phyloP scores from a whole-genome alignment of 495 filamentous ascomycete genomes.

The Annulohypoxylon stygium region DNA sequence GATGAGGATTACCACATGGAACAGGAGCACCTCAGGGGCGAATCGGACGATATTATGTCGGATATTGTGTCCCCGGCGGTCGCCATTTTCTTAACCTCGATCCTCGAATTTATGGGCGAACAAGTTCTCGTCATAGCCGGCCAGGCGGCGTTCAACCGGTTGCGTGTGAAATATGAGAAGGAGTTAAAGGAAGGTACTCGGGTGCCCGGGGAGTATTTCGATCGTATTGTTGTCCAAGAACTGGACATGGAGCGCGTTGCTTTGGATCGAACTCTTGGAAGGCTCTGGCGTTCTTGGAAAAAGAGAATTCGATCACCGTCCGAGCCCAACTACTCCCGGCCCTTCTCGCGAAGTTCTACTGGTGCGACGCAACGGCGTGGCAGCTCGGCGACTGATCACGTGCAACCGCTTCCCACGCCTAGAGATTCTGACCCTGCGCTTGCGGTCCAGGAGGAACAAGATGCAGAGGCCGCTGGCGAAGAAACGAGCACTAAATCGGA shows the following conservation, averaged over 20 bases:
- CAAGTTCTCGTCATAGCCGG: slow-evolving; percentile 89
- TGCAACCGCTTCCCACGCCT: slow-evolving; percentile 18
- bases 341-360: slow-evolving; percentile 58
- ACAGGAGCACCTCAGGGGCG: slow-evolving; percentile 73
- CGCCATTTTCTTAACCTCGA: slow-evolving; percentile 94
- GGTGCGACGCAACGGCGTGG: slow-evolving; percentile 53
- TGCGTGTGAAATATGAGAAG: slow-evolving; percentile 65
- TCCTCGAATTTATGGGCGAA: slow-evolving; percentile 94
- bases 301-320: slow-evolving; percentile 75
- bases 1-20: slow-evolving; percentile 90
- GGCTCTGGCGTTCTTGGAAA: slow-evolving; percentile 96
- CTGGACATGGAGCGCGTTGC: slow-evolving; percentile 94
- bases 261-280: slow-evolving; percentile 84
- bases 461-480: slow-evolving; percentile 13
- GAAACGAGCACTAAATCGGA: slow-evolving; percentile 43
- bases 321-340: slow-evolving; percentile 54
- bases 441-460: slow-evolving; percentile 23
- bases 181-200: slow-evolving; percentile 63
- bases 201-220: slow-evolving; percentile 58
- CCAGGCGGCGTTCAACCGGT: slow-evolving; percentile 83
- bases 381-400: slow-evolving; percentile 51
- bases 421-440: slow-evolving; percentile 34
- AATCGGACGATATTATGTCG: slow-evolving; percentile 63
- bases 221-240: slow-evolving; percentile 86
- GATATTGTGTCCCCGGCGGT: slow-evolving; percentile 90